phyloP scores from a whole-genome alignment of 345 rosid genomes.

The Salix brachista region DNA sequence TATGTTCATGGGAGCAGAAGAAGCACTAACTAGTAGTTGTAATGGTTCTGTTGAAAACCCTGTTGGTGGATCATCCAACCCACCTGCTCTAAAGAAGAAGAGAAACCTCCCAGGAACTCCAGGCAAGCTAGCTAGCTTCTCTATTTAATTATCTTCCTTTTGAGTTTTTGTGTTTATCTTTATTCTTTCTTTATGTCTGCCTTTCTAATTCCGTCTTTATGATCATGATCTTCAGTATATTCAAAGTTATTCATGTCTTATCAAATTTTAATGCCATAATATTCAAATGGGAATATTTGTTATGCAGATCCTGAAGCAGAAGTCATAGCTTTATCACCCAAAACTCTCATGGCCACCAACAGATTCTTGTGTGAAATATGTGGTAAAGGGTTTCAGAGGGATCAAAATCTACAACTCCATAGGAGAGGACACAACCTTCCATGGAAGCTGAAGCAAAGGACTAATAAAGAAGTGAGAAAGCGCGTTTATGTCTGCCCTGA shows the following conservation, averaged over 20 bases:
- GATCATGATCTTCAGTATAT: conserved; percentile 13
- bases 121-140: conserved; percentile 36
- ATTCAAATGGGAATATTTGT: not conserved
- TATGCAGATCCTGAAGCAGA: conserved; percentile 94
- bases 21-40: conserved; percentile 28
- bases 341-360: conserved; percentile 97
- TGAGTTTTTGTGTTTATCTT: not conserved
- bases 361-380: conserved; percentile 94
- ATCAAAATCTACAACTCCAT: conserved; percentile 93
- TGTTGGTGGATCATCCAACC: conserved; percentile 38
- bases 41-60: conserved; percentile 42
- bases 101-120: conserved; percentile 96
- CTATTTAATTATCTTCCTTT: not conserved
- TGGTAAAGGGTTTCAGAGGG: conserved; percentile 95
- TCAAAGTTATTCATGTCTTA: conserved; percentile 4
- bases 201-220: not conserved
- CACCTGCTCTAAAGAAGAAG: conserved; percentile 67
- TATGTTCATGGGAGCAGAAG: conserved; percentile 32
- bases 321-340: conserved; percentile 89
- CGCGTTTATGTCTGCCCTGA: conserved; percentile 96
- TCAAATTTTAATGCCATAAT: not conserved
- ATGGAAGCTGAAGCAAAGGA: conserved; percentile 97
- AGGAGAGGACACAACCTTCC: conserved; percentile 95
- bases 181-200: not conserved
- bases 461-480: conserved; percentile 66